Base-by-base conservation (phyloP, 208 protist genomes). In the Acanthamoeba sp. region DNA sequence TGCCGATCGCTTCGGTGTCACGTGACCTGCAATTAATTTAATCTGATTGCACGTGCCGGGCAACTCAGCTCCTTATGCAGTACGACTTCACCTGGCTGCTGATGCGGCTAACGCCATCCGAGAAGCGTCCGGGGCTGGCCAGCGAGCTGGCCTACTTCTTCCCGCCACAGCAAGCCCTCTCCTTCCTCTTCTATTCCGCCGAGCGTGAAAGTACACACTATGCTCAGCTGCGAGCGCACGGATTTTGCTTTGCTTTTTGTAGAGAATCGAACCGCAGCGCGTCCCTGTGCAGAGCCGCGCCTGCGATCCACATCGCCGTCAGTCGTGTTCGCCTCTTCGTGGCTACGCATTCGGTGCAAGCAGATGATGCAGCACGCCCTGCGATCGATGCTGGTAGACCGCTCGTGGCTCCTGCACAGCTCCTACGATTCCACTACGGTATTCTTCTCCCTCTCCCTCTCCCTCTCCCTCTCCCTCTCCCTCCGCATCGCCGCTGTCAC, bases 81-180 rank as follows among this genome's bases (percentile, higher is more conserved):
- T 87, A 40, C 42, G 78, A 87, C 78, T 87, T 87, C 45, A 87
- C 78, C 6, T 87, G 78, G 78, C 78, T 62, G 45, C n/a, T 87
- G 38, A 10, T 87, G 24, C 42, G 78, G 7, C 2, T 87, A n/a
- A 59, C 78, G 29, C 29, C 45, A 20, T 9, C 78, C 32, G 78
- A 87, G 34, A 87, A 87, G 48, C 78, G 48, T 22, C 27, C 45
- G 0, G n/a, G 12, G 14, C 12, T 87, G 48, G 78, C 42, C 24
- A 52, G 18, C 27, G 78, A 87, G 45, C 45, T 87, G 78, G 78
- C 78, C 18, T 59, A 38, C 45, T 87, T 87, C 78, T 87, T 59
- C 29, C 78, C 78, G 14, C 78, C 48, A 10, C 78, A 87, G 16
- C 78, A 87, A 45, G 78, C 78, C 45, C 78, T 87, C 16, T 87